Percentiles rank a stretch among this genome's conserved stretches.
These are phyloP conservation scores for Hura crepitans DNA, from an alignment of 441 rosid genomes.

Conservation along the genomic window DNA sequence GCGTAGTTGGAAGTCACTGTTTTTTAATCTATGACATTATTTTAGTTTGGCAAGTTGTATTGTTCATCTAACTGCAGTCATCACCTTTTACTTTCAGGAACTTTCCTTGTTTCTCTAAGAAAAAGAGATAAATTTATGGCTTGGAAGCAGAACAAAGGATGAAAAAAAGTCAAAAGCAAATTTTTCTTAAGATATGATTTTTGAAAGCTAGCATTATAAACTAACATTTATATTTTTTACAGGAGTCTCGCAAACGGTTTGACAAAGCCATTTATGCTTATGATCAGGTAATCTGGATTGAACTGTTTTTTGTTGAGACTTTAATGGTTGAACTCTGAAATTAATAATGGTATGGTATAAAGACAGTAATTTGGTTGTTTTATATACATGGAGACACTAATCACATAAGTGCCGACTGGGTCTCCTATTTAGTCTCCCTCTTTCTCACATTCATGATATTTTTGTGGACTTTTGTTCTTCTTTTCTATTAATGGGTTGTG, in stretches of 20 bases:
- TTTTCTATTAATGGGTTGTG: too few relatives aligned
- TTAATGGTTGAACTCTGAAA: neutral
- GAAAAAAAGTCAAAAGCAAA: neutral
- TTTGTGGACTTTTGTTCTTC: neutral
- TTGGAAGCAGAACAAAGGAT: neutral
- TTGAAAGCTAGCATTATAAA: neutral
- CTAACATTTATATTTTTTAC: constrained; percentile 24
- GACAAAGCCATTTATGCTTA: constrained; percentile 63
- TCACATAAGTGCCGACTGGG: neutral
- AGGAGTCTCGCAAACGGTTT: constrained; percentile 78
- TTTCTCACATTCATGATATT: neutral
- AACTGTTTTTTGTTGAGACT: neutral
- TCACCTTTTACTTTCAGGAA: neutral
- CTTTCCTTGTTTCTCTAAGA: neutral
- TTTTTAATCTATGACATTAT: neutral
- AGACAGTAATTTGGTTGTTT: neutral
- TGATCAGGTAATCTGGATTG: constrained; percentile 64
- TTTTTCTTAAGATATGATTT: neutral
- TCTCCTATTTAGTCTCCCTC: neutral
- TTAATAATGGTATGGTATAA: neutral
- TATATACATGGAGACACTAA: neutral
- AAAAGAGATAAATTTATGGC: neutral
- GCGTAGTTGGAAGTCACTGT: neutral
- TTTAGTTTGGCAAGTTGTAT: neutral
- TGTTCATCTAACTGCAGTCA: neutral